Evolutionary conservation across 2,329 filamentous ascomycete genomes (phyloP), one percentile per base, ranked within the genome.

Genomic region (Chaetomium sp.): DNA sequence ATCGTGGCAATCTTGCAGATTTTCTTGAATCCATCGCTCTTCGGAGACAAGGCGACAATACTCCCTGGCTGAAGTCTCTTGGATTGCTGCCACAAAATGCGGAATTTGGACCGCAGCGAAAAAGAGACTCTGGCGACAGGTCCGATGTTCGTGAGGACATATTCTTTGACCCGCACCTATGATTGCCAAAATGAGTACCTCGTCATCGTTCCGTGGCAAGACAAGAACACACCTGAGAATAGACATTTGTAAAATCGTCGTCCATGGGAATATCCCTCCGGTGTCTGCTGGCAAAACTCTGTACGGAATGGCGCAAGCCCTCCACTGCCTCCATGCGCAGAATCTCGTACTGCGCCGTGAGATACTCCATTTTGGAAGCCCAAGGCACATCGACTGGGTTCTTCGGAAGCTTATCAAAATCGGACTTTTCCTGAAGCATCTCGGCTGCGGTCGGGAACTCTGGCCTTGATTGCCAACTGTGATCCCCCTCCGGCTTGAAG

Each of bases 291-390:
- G 85, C 78, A 53, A 87, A 79, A 10, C 76, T 70, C 0, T 73
- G 71, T 1, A 95, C 78, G 0, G 88, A 84, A 59, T 82, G 78
- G 6, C 90, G 80, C 0, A 96, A 74, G 1, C 85, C 79, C 10
- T 86, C 80, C 3, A 88, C 74, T 0, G 84, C 81, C 66, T 96
- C 90, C 65, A 90, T 87, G 2, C 91, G 79, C 6, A 90, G 76
- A 1, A 96, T 78, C 3, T 82, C 75, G 66, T 94, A 95, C 49
- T 95, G 88, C 0, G 82, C 79, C 36, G 81, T 74, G 0, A 96
- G 74, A 56, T 95, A 96, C 0, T 77, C 74, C 1, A 82, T 76
- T 46, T 81, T 85, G 4, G 76, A 81, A 0, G 70, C 60, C 76
- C 85, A 92, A 0, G 83, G 73, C 0, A 75, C 74, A 0, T 78